Conservation (phyloP, 1,139 yeast genomes). For the Geotrichum aggregatum region DNA sequence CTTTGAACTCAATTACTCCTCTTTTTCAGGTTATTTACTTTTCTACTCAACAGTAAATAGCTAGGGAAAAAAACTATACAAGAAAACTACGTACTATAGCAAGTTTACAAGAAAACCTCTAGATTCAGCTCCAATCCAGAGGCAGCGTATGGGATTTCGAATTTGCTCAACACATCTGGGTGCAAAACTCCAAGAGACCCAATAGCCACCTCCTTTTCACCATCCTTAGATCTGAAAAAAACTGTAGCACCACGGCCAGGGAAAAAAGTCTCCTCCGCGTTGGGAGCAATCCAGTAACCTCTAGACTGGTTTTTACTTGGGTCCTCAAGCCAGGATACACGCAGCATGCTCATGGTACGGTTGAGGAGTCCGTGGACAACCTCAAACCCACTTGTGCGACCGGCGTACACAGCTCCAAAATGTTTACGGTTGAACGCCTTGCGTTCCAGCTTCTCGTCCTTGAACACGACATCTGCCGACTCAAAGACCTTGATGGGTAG, state of each 20-base stretch:
- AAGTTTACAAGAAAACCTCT: slow-evolving; percentile 71
- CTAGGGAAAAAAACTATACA: too few species aligned
- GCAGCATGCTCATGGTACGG: slow-evolving; percentile 91
- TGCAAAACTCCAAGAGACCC: slow-evolving; percentile 93
- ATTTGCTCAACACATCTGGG: slow-evolving; percentile 82
- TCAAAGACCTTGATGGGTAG: slow-evolving; percentile 94
- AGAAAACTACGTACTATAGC: too few species aligned
- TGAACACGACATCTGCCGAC: slow-evolving; percentile 89
- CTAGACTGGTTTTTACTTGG: slow-evolving; percentile 48
- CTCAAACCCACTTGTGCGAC: slow-evolving; percentile 94
- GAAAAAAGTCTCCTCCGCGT: slow-evolving; percentile 64
- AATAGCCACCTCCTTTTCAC: slow-evolving; percentile 42
- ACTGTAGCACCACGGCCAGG: slow-evolving; percentile 96
- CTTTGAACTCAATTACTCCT: too few species aligned
- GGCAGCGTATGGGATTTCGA: slow-evolving; percentile 85
- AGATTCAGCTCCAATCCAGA: slow-evolving; percentile 87
- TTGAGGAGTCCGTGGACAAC: slow-evolving; percentile 90
- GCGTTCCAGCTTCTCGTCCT: slow-evolving; percentile 75
- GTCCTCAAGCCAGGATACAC: slow-evolving; percentile 68
- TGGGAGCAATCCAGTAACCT: slow-evolving; percentile 52
- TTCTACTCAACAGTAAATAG: too few species aligned
- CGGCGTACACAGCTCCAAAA: slow-evolving; percentile 92
- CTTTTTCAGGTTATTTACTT: too few species aligned
- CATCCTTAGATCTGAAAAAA: slow-evolving; percentile 59
- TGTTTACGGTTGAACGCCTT: slow-evolving; percentile 89